A percentile compares a stretch with the other conserved stretches of the same genome.
These are phyloP conservation scores for Dinochytrium kinnereticum DNA, from an alignment of 371 early-diverging fungal genomes.

Conservation along the genomic window DNA sequence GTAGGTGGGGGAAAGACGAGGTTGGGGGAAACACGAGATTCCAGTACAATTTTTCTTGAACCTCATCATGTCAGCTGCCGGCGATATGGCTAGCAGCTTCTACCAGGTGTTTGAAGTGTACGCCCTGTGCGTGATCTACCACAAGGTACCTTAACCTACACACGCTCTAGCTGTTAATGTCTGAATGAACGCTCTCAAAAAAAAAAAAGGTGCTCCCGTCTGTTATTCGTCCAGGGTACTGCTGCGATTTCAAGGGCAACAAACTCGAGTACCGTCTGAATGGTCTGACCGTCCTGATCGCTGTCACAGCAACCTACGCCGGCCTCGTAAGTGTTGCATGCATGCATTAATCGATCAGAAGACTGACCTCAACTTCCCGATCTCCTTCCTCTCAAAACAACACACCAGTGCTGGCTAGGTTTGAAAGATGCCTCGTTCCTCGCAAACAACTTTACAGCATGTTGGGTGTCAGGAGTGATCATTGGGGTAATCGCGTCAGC, in stretches of 20 bases:
- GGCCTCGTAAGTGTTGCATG: constrained; percentile 8
- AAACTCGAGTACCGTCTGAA: constrained; percentile 31
- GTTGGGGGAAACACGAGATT: background rate
- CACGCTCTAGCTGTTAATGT: too few species aligned
- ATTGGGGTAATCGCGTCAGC: constrained; percentile 12
- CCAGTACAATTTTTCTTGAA: background rate
- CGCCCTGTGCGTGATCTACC: constrained; percentile 9
- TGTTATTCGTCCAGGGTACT: constrained; percentile 19
- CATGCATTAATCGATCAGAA: too few species aligned
- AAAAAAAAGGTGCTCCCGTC: constrained; percentile 30
- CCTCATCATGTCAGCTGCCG: background rate
- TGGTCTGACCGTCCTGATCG: constrained; percentile 30
- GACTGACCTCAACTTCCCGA: too few species aligned
- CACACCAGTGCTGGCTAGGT: background rate
- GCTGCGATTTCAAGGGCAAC: constrained; percentile 28
- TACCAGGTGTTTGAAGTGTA: constrained; percentile 22
- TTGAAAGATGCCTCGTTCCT: constrained; percentile 29
- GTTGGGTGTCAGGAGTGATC: constrained; percentile 27
- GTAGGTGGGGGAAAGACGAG: background rate
- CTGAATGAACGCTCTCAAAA: too few species aligned
- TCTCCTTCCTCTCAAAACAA: background rate
- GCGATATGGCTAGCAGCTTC: background rate
- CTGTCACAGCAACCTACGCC: constrained; percentile 15
- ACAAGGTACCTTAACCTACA: constrained; percentile 19
- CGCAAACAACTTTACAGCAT: constrained; percentile 23